These are phyloP conservation scores for Oryza longistaminata DNA, from an alignment of 176 grass and related monocot species.

Conservation along the genomic window DNA sequence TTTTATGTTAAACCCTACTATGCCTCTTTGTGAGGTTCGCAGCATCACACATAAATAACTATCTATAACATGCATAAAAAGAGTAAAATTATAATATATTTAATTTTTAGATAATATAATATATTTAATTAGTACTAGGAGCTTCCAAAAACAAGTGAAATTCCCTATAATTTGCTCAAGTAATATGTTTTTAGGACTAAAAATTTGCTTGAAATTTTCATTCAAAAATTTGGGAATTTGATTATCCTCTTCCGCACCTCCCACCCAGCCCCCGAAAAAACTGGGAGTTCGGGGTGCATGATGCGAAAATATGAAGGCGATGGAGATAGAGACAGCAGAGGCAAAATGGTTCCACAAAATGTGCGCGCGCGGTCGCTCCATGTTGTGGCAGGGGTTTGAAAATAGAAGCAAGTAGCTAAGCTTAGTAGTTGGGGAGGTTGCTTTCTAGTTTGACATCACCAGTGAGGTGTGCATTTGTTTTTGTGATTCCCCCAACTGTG, in stretches of 20 bases:
- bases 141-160: no score
- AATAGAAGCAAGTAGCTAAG: background rate
- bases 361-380: background rate
- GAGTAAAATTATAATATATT: no score
- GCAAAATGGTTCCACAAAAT: background rate
- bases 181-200: no score
- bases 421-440: background rate
- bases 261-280: background rate
- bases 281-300: background rate
- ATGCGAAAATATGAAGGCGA: background rate
- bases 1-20: background rate
- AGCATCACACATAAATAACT: background rate
- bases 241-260: background rate
- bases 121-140: no score
- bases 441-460: slow-evolving; percentile 35
- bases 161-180: no score
- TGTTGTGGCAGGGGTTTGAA: background rate
- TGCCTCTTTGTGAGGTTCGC: background rate
- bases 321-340: background rate
- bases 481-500: background rate
- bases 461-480: background rate
- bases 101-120: no score
- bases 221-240: background rate
- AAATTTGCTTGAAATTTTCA: no score
- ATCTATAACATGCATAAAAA: no score